A percentile compares a stretch with the other conserved stretches of the same genome.
These are phyloP conservation scores for Lathyrus tuberosus DNA, from an alignment of 306 rosid species.

Conservation along the genomic window DNA sequence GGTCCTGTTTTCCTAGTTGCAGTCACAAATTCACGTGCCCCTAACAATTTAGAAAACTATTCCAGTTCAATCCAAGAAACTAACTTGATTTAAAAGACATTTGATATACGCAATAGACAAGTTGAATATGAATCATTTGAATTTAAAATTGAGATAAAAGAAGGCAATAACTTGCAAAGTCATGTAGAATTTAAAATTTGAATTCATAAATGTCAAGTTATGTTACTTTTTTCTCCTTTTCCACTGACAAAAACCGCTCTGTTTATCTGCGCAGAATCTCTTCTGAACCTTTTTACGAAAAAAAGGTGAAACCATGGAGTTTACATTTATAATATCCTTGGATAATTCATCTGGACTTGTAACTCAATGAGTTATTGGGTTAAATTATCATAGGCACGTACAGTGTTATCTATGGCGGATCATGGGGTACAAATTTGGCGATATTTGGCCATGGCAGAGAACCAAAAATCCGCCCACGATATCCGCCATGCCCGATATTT, in stretches of 20 bases:
- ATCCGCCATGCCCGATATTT: no score
- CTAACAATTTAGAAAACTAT: conserved; percentile 46
- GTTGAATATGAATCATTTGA: conserved; percentile 26
- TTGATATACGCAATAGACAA: background rate
- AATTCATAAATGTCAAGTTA: conserved; percentile 1
- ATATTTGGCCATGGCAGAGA: no score
- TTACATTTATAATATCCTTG: background rate
- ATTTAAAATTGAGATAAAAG: background rate
- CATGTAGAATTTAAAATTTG: conserved; percentile 6
- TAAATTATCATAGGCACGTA: background rate
- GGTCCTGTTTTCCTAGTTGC: conserved; percentile 73
- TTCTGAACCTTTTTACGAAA: background rate
- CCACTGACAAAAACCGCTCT: background rate
- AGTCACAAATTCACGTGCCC: conserved; percentile 75
- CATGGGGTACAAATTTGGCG: no score
- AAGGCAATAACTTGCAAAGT: background rate
- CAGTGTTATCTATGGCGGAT: no score
- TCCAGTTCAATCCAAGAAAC: conserved; percentile 28
- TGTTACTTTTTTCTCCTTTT: background rate
- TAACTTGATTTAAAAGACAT: conserved; percentile 8
- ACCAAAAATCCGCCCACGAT: no score
- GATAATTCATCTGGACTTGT: background rate
- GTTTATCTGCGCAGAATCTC: background rate
- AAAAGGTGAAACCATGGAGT: background rate
- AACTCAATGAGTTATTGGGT: conserved; percentile 3